These are phyloP conservation scores for Ceratobasidium sp. DNA, from an alignment of 1,284 basidiomycete genomes.

Conservation along the genomic window DNA sequence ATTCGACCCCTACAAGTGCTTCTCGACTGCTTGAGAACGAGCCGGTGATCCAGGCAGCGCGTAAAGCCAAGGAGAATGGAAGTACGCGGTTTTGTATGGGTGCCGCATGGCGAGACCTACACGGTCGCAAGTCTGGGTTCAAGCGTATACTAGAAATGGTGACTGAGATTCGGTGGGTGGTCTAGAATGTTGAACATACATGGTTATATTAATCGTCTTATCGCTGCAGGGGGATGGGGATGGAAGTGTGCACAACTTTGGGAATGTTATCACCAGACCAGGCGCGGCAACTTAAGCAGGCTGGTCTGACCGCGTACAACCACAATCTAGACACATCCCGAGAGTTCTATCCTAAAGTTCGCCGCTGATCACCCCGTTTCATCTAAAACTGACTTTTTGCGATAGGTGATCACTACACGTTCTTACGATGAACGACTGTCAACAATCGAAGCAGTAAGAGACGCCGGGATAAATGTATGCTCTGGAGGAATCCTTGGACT, in stretches of 20 bases:
- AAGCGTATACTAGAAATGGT: slow-evolving; percentile 96
- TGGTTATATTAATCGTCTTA: slow-evolving; percentile 17
- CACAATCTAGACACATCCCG: slow-evolving; percentile 98
- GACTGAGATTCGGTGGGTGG: slow-evolving; percentile 58
- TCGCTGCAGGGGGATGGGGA: slow-evolving; percentile 85
- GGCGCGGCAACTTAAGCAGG: slow-evolving; percentile 93
- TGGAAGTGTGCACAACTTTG: slow-evolving; percentile 98
- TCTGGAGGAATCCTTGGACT: slow-evolving; percentile 97
- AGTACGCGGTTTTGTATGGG: slow-evolving; percentile 99
- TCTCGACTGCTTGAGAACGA: slow-evolving; percentile 91
- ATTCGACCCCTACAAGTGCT: slow-evolving; percentile 91
- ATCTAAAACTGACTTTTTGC: neutral
- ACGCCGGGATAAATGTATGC: slow-evolving; percentile 97
- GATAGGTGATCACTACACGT: slow-evolving; percentile 94
- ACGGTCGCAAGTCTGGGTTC: slow-evolving; percentile 94
- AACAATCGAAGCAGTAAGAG: slow-evolving; percentile 91
- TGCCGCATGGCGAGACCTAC: slow-evolving; percentile 97
- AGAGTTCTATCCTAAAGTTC: slow-evolving; percentile 94
- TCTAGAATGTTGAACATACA: neutral
- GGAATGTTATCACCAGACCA: slow-evolving; percentile 97
- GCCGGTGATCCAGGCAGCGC: slow-evolving; percentile 90
- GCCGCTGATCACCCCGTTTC: neutral
- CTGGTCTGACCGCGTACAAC: slow-evolving; percentile 97
- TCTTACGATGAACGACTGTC: slow-evolving; percentile 94
- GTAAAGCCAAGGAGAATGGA: slow-evolving; percentile 95